Evolutionary conservation across 2,329 filamentous ascomycete genomes (phyloP).

Genomic region (Lasiodiplodia gonubiensis): DNA sequence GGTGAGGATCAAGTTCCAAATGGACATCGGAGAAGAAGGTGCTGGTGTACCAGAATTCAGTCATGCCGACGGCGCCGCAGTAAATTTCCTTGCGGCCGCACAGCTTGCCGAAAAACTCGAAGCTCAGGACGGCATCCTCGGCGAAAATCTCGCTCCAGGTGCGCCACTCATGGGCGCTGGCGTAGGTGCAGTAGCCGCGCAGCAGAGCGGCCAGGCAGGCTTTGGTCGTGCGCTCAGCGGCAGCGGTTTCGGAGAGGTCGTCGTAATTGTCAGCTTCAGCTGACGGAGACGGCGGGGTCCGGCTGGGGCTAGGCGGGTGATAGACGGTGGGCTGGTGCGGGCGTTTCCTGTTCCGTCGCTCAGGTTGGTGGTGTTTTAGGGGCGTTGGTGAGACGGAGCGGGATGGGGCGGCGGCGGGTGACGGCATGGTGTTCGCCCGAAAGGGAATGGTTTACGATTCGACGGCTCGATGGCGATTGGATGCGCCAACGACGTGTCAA

Average conservation of each 20-base stretch:
- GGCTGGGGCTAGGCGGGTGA: constrained; percentile 7
- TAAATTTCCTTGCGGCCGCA: constrained; percentile 4
- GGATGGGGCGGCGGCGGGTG: background rate
- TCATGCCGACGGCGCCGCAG: background rate
- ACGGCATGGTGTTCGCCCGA: background rate
- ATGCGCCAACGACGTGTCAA: background rate
- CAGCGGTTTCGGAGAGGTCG: background rate
- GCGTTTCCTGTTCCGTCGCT: background rate
- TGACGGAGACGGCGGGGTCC: background rate
- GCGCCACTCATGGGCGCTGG: background rate
- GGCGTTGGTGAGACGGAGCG: background rate
- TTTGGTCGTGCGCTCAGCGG: background rate
- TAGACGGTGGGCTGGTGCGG: background rate
- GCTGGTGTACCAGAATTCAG: background rate
- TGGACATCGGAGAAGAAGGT: constrained; percentile 4
- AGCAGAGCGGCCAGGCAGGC: constrained; percentile 5
- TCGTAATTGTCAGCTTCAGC: background rate
- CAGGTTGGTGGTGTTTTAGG: background rate
- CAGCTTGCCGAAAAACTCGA: constrained; percentile 10
- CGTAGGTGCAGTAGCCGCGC: constrained; percentile 3
- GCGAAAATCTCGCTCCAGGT: constrained; percentile 10
- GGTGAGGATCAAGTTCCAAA: constrained; percentile 6
- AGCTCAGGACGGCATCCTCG: constrained; percentile 16
- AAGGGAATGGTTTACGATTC: constrained; percentile 18
- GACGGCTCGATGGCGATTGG: background rate